phyloP scores from a whole-genome alignment of 768 basidiomycete species.

The Leccinum uliginosum region DNA sequence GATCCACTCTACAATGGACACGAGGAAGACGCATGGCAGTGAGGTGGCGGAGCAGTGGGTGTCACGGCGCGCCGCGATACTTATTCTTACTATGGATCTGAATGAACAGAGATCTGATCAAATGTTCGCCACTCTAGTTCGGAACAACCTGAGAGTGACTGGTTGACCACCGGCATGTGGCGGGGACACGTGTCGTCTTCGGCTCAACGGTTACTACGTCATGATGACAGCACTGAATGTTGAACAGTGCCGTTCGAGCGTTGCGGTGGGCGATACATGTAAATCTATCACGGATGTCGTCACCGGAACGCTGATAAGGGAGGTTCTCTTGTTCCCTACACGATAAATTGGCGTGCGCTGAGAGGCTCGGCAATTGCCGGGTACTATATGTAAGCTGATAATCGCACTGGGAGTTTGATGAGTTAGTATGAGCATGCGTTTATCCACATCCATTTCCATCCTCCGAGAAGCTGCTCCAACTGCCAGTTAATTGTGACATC shows the following conservation, averaged over 20 bases:
- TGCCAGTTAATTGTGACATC: not conserved
- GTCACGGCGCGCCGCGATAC: slow-evolving; percentile 4
- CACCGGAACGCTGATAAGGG: not conserved
- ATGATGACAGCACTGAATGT: not conserved
- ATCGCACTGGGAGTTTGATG: not conserved
- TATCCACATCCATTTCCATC: slow-evolving; percentile 11
- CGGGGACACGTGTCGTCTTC: slow-evolving; percentile 10
- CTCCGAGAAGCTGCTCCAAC: slow-evolving; percentile 1
- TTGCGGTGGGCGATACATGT: not conserved
- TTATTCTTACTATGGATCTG: slow-evolving; percentile 7
- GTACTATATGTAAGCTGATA: not conserved
- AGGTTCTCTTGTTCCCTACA: not conserved
- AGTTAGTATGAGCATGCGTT: slow-evolving; percentile 4
- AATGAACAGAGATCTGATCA: slow-evolving; percentile 12
- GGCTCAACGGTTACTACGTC: not conserved
- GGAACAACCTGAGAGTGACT: slow-evolving; percentile 1
- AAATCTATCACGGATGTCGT: not conserved
- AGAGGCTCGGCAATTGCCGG: slow-evolving; percentile 14
- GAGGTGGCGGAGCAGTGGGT: slow-evolving; percentile 1
- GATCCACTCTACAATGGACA: slow-evolving; percentile 7
- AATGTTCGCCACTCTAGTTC: not conserved
- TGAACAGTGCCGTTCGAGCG: not conserved
- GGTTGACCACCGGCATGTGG: slow-evolving; percentile 10
- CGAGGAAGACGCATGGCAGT: slow-evolving; percentile 7
- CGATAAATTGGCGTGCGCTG: not conserved